Evolutionary conservation across 768 basidiomycete species (phyloP), one percentile per base, ranked within the genome.

Genomic region (Vararia minispora): DNA sequence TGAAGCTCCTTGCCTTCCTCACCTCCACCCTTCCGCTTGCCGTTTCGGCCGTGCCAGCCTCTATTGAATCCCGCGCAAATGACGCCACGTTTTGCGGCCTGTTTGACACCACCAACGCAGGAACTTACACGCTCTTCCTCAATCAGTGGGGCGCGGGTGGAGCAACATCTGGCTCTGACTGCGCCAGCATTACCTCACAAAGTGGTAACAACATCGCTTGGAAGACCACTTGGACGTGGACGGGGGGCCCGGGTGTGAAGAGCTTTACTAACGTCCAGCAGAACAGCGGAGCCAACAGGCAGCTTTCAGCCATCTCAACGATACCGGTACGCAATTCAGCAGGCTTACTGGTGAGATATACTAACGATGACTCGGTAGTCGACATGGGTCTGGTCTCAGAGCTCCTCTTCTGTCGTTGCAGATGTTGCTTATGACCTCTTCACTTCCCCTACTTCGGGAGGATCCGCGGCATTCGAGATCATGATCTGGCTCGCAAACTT

Each of bases 401-500:
- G 47, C 11, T 54, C 53, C 9, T 57, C 61, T 4, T 52, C 52
- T 1, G 55, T 73, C 40, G 68, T 73, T 18, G 66, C 71, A 0
- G 65, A 80, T 40, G 64, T 77, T 20, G 73, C 77, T 5, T 81
- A 66, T 42, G 79, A 81, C 45, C 42, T 80, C 1, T 82, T 81
- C 62, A 80, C 77, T 0, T 69, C 77, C 2, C 49, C 48, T 42
- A 58, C 59, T 4, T 28, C 71, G 25, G 68, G 68, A 1, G 76
- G 76, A 22, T 54, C 62, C 27, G 64, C 64, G 36, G 43, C 47
- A 23, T 48, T 59, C 43, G 68, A 69, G 43, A 63, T 79, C 47
- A 81, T 81, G 78, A 55, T 81, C 43, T 79, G 78, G 79, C 65
- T 79, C 11, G 75, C 64, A 1, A 73, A 69, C 48, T 64, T 55